Evolutionary conservation across 768 basidiomycete genomes (phyloP).

Genomic region (Collybia sordida): DNA sequence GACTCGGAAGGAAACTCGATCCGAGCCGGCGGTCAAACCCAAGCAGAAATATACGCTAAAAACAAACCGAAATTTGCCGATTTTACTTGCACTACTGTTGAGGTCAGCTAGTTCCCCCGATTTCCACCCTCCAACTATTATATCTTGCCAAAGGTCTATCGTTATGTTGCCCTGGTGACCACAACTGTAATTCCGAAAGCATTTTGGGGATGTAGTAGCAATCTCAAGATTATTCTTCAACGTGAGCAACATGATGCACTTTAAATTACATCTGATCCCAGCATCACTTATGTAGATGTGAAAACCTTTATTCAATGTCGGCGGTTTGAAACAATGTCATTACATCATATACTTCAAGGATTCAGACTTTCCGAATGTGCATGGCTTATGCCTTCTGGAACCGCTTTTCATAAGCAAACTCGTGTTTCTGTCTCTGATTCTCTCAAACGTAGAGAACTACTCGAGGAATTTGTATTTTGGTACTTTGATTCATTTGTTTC

Average conservation of each 20-base stretch:
- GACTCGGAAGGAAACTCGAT: conserved; percentile 54
- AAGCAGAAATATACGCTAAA: conserved; percentile 42
- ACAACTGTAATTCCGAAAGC: conserved; percentile 68
- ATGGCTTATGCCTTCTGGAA: conserved; percentile 64
- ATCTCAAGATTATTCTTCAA: conserved; percentile 56
- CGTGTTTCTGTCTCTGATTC: conserved; percentile 66
- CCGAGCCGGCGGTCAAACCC: conserved; percentile 41
- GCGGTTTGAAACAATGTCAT: conserved; percentile 76
- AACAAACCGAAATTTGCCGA: conserved; percentile 79
- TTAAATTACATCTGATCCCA: background rate
- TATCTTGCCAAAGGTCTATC: conserved; percentile 55
- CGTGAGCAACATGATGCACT: conserved; percentile 39
- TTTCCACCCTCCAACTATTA: background rate
- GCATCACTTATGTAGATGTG: conserved; percentile 53
- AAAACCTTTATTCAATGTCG: conserved; percentile 72
- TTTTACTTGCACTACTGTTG: conserved; percentile 62
- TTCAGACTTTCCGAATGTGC: conserved; percentile 74
- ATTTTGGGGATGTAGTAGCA: conserved; percentile 77
- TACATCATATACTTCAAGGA: conserved; percentile 77
- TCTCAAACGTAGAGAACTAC: conserved; percentile 73
- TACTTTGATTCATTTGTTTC: conserved; percentile 86
- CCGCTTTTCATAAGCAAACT: conserved; percentile 33
- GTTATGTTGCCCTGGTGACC: conserved; percentile 63
- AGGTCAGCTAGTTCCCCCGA: conserved; percentile 41
- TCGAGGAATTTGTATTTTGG: conserved; percentile 94